phyloP scores from a whole-genome alignment of 352 stramenopile species.

The Phytophthora megakarya region DNA sequence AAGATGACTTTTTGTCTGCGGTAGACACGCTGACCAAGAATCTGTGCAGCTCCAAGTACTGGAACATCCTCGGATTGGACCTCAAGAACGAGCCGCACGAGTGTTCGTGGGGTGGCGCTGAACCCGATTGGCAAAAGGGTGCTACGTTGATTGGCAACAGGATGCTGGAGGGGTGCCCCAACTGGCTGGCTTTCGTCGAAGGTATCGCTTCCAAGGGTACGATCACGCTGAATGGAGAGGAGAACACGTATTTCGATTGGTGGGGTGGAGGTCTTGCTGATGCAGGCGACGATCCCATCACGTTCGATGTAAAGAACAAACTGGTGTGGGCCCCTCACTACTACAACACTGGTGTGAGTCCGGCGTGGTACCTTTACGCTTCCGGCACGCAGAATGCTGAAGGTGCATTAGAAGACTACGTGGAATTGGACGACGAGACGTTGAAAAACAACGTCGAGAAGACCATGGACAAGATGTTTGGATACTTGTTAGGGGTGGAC shows the following conservation, averaged over 20 bases:
- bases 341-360: conserved; percentile 74
- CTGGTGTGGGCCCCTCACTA: conserved; percentile 79
- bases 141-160: conserved; percentile 63
- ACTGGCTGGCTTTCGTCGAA: conserved; percentile 76
- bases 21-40: conserved; percentile 64
- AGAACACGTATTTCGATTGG: conserved; percentile 67
- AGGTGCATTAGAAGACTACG: conserved; percentile 36
- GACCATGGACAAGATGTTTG: conserved; percentile 78
- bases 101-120: conserved; percentile 48
- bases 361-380: conserved; percentile 68
- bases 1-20: conserved; percentile 61
- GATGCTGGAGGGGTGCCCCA: conserved; percentile 66
- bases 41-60: conserved; percentile 59
- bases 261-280: conserved; percentile 63
- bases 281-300: conserved; percentile 46
- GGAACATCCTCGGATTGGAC: conserved; percentile 75
- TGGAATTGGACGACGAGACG: conserved; percentile 61
- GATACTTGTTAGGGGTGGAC: conserved; percentile 48
- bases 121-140: conserved; percentile 60
- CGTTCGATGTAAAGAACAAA: conserved; percentile 55
- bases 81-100: conserved; percentile 77
- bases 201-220: conserved; percentile 55
- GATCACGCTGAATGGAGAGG: conserved; percentile 43
- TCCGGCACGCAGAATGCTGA: conserved; percentile 39
- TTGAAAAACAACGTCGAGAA: conserved; percentile 60